Percentiles rank a stretch among this genome's conserved stretches.
These are phyloP conservation scores for Penicillium longicatenatum DNA, from an alignment of 495 filamentous ascomycete species.

Conservation along the genomic window DNA sequence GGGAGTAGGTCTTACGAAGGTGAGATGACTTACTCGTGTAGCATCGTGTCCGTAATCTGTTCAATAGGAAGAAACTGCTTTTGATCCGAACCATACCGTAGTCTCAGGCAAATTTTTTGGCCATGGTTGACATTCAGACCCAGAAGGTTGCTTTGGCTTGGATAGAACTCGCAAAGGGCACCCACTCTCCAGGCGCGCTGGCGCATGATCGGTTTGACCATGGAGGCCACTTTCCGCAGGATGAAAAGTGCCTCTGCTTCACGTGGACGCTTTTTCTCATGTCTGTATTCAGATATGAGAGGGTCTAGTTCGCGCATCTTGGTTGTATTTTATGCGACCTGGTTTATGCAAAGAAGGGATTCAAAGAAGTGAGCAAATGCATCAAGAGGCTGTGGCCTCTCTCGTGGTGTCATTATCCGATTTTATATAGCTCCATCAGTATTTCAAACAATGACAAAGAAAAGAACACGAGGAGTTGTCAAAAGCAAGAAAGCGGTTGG, in stretches of 20 bases:
- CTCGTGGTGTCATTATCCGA: not conserved
- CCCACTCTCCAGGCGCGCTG: conserved; percentile 79
- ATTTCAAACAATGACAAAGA: not conserved
- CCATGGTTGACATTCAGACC: conserved; percentile 81
- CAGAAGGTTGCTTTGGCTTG: conserved; percentile 69
- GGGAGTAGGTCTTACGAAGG: not conserved
- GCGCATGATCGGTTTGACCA: conserved; percentile 96
- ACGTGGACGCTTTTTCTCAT: conserved; percentile 70
- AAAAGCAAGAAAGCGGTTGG: not conserved
- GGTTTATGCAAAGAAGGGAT: not conserved
- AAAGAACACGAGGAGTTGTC: not conserved
- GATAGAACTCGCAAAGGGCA: conserved; percentile 83
- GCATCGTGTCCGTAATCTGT: conserved; percentile 84
- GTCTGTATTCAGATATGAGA: conserved; percentile 73
- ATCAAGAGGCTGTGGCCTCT: not conserved
- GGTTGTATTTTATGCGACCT: conserved; percentile 6
- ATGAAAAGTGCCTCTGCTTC: conserved; percentile 80
- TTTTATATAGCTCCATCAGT: not conserved
- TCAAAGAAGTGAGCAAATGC: not conserved
- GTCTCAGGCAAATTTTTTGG: conserved; percentile 77
- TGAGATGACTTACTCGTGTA: conserved; percentile 72
- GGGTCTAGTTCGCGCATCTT: conserved; percentile 68
- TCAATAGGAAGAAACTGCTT: conserved; percentile 80
- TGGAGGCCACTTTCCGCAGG: conserved; percentile 79
- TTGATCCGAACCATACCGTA: conserved; percentile 76